Evolutionary conservation across 2,329 filamentous ascomycete genomes (phyloP).

Genomic region (Colletotrichum liaoningense): DNA sequence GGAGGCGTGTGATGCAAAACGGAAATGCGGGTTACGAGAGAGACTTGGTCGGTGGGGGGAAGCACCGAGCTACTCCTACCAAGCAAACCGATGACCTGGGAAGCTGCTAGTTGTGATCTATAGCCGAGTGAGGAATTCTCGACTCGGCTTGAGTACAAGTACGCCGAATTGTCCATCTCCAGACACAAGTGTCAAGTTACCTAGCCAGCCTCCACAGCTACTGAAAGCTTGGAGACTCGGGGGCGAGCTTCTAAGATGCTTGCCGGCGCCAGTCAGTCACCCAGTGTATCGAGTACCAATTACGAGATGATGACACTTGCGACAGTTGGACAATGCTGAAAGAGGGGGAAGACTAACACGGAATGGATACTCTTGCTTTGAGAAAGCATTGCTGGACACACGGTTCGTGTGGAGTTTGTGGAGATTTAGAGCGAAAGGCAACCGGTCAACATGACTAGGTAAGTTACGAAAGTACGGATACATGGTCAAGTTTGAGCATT

Average conservation of each 20-base stretch:
- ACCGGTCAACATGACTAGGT: neutral
- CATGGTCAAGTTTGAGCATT: neutral
- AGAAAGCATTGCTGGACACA: neutral
- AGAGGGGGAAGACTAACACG: neutral
- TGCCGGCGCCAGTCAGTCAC: neutral
- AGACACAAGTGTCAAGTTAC: neutral
- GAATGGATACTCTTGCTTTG: neutral
- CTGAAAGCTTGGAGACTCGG: neutral
- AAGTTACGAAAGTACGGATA: neutral
- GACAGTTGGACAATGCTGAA: neutral
- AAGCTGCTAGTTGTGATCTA: neutral
- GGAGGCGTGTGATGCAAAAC: conserved; percentile 9
- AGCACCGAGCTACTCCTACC: too few species aligned
- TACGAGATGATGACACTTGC: neutral
- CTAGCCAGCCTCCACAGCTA: too few species aligned
- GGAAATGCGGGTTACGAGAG: conserved; percentile 30
- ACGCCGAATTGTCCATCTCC: neutral
- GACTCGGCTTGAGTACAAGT: conserved; percentile 3
- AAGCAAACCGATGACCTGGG: neutral
- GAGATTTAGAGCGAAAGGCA: neutral
- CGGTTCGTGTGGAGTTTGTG: conserved; percentile 10
- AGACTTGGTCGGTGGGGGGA: neutral
- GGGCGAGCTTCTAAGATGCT: neutral
- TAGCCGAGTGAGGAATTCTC: conserved; percentile 1
- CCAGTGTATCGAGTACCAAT: neutral